Evolutionary conservation across 805 yeast species (phyloP), one percentile per base, ranked within the genome.

Genomic region (Metschnikowia sp.): DNA sequence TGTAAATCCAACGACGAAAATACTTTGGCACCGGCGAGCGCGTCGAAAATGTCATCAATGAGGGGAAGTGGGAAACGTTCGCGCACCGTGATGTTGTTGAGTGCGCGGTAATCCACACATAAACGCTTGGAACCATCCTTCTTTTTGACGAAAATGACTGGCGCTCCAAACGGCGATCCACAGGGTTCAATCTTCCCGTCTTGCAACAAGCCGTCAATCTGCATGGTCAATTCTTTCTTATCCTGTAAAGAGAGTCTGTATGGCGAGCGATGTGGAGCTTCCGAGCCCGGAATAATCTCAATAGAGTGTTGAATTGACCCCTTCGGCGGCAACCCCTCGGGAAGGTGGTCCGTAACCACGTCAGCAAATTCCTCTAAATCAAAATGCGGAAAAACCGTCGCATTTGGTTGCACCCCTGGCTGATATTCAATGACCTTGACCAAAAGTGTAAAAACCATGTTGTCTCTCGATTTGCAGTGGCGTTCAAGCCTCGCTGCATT

Each of bases 61-160:
- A 44, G 31, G 5, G 45, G 46, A 15, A 48, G 36, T 5, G 51
- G 46, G 13, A 34, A 48, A 12, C 45, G 38, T 22, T 44, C 40
- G 10, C 42, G 39, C 12, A 48, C 40, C 12, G 51, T 44, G 22
- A 18, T 33, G 4, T 12, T 26, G 30, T 48, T 48, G 10, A 48
- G 32, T 5, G 51, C 51, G 3, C 48, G 39, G 29, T 48, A 40
- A 28, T 48, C 51, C 12, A 40, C 44, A 33, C 48, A 44, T 3
- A 47, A 19, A 4, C 48, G 45, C n/a, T 34, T 26, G 9, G 35
- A 35, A 11, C 46, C 51, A 26, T 35, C 41, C 13, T 48, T 48
- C 45, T 44, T 44, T 19, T 32, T 35, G 28, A 44, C 45, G 26
- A 48, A 44, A 13, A 47, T 13, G 13, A 44, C 48, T 3, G 51